Conservation (phyloP, 2,329 filamentous ascomycete genomes). For the Saccharata proteae region DNA sequence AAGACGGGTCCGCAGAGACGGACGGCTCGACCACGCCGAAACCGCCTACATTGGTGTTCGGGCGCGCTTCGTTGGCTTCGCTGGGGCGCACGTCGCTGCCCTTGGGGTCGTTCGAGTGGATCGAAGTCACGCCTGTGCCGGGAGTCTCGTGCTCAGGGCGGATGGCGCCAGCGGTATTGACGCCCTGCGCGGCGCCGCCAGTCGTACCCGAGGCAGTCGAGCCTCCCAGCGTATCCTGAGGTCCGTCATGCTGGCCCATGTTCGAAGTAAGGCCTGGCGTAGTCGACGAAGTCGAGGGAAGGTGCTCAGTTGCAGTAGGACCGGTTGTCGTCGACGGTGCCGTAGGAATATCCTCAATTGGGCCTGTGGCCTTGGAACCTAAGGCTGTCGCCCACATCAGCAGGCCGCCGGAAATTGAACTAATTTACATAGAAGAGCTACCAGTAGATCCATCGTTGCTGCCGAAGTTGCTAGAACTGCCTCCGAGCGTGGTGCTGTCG, state of each 20-base stretch:
- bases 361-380: too few relatives aligned
- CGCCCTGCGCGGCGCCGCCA: conserved; percentile 10
- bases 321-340: too few relatives aligned
- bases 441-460: not conserved
- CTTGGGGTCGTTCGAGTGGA: conserved; percentile 16
- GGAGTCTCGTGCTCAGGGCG: conserved; percentile 16
- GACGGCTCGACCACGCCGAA: conserved; percentile 13
- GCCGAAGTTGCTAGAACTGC: not conserved
- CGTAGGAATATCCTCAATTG: too few relatives aligned
- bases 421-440: conserved; percentile 2
- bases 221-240: conserved; percentile 11
- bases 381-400: too few relatives aligned
- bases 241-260: too few relatives aligned
- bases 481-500: not conserved
- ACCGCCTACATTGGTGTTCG: conserved; percentile 3
- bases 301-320: too few relatives aligned
- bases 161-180: conserved; percentile 10
- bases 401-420: not conserved
- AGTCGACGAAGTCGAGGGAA: too few relatives aligned
- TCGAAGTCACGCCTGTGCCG: conserved; percentile 19
- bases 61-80: conserved; percentile 11
- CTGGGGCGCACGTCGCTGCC: conserved; percentile 18
- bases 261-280: too few relatives aligned
- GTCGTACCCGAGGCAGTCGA: conserved; percentile 14
- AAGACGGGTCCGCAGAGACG: conserved; percentile 12